Evolutionary conservation across 2,329 filamentous ascomycete species (phyloP), one percentile per base, ranked within the genome.

Genomic region (Cladosporium sp.): DNA sequence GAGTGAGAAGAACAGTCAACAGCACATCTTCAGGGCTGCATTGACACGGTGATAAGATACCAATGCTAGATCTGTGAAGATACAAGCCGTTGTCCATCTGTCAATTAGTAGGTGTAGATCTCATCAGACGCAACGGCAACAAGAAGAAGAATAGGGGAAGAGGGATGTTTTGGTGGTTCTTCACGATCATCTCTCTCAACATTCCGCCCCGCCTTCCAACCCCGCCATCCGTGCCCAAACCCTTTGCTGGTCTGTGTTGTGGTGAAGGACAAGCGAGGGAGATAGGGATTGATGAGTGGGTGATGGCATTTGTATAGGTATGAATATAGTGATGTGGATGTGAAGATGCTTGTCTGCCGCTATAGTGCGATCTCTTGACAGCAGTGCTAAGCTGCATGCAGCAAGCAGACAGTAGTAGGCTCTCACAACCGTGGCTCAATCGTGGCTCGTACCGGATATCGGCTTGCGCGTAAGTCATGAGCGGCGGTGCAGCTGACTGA

Each of bases 141-240:
- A 19, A 12, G n/a, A 12, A 9, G 7, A 12, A 22, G 8, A 48
- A 48, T 34, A 48, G 45, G 45, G 45, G 45, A 27, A 7, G 9
- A 27, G n/a, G n/a, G n/a, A n/a, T n/a, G n/a, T n/a, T n/a, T n/a
- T n/a, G 9, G 22, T 38, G 15, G 4, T 27, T 34, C 36, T 40
- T 40, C 27, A 48, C 18, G 24, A 48, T 40, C 36, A 36, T 22
- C 44, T 37, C 30, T 22, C 34, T 37, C 24, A n/a, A 22, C 45
- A 40, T 41, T 48, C 45, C 45, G 34, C 45, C 45, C 36, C 37
- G 27, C 37, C 45, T 38, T 24, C n/a, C 37, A 30, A 47, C 45
- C 45, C 45, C 45, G 45, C 45, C 45, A 32, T 48, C 45, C 37
- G 27, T 32, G 45, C 45, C 8, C 20, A 13, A 34, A 47, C 44